Conservation (phyloP, 202 grass and related monocot species). For the Zoysia matrella region DNA sequence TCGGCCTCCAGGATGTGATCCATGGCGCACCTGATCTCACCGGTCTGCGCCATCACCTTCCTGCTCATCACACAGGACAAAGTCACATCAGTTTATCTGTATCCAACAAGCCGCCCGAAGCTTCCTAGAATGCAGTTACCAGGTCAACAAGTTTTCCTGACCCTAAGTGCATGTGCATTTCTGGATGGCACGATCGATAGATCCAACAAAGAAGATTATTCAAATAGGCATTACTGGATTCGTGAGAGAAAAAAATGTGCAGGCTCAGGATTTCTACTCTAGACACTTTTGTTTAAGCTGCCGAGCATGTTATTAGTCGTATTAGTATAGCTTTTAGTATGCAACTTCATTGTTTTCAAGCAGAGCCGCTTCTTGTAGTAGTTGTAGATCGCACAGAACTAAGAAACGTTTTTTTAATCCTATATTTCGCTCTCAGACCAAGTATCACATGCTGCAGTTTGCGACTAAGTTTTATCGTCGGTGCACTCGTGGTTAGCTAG, state of each 20-base stretch:
- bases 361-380: background rate
- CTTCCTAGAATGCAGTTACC: background rate
- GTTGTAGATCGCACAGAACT: background rate
- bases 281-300: background rate
- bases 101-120: background rate
- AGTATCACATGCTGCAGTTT: background rate
- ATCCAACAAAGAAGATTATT: background rate
- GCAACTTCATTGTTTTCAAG: background rate
- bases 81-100: background rate
- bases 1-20: conserved; percentile 31
- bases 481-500: background rate
- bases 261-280: background rate
- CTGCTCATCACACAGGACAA: conserved; percentile 21
- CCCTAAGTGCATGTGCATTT: background rate
- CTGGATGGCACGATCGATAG: background rate
- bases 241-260: background rate
- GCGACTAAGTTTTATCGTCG: background rate
- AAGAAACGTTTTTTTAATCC: background rate
- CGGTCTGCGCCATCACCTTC: conserved; percentile 54
- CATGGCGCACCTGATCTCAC: conserved; percentile 55
- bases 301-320: background rate
- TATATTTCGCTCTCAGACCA: background rate
- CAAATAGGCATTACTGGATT: background rate
- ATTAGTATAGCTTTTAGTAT: background rate
- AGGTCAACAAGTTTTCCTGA: background rate